These are phyloP conservation scores for Combretum micranthum DNA, from an alignment of 345 rosid genomes.

Conservation along the genomic window DNA sequence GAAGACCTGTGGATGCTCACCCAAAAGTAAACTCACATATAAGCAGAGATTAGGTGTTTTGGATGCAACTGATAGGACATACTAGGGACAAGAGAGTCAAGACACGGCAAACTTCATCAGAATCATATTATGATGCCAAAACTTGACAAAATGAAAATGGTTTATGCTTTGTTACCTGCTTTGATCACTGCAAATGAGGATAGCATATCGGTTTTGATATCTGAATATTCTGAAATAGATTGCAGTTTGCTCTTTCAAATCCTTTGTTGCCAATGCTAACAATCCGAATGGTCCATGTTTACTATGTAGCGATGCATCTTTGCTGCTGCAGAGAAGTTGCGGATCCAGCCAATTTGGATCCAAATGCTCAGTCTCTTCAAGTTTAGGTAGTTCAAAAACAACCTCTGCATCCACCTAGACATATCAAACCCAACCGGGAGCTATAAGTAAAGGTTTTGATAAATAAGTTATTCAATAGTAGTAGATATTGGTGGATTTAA, in stretches of 20 bases:
- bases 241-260: conserved; percentile 46
- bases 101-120: too few species aligned
- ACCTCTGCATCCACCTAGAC: conserved; percentile 63
- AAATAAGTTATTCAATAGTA: background rate
- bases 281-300: conserved; percentile 70
- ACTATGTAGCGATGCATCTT: conserved; percentile 29
- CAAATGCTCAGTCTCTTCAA: conserved; percentile 43
- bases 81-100: too few species aligned
- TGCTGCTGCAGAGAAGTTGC: conserved; percentile 35
- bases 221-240: conserved; percentile 58
- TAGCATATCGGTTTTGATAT: conserved; percentile 25
- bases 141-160: too few species aligned
- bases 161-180: conserved; percentile 24
- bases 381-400: conserved; percentile 28
- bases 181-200: conserved; percentile 69
- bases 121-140: too few species aligned
- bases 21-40: background rate
- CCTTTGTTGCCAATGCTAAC: conserved; percentile 40
- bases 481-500: background rate
- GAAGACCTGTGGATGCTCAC: conserved; percentile 28
- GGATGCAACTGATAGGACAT: too few species aligned
- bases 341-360: conserved; percentile 56
- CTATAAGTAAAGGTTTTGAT: too few species aligned
- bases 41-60: too few species aligned
- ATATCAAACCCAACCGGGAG: too few species aligned